Evolutionary conservation across 306 rosid species (phyloP).

Genomic region (Cucumis hystrix): DNA sequence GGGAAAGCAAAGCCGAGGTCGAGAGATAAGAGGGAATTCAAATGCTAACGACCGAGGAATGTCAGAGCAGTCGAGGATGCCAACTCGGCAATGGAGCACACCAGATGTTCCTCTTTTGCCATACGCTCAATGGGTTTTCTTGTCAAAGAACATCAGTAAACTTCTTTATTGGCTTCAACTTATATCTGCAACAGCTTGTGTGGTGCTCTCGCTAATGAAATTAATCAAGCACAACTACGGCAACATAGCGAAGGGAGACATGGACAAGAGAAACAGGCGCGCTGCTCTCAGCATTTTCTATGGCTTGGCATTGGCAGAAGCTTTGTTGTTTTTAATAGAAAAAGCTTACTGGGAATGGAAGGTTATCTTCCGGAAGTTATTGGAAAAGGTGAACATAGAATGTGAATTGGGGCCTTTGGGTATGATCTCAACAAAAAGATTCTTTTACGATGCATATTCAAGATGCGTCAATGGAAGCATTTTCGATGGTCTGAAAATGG

Average conservation of each 20-base stretch:
- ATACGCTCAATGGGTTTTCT: conserved; percentile 55
- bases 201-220: conserved; percentile 55
- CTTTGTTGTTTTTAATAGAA: conserved; percentile 65
- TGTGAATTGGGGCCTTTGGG: conserved; percentile 63
- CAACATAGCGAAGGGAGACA: conserved; percentile 57
- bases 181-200: conserved; percentile 73
- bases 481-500: conserved; percentile 94
- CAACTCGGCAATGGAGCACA: conserved; percentile 53
- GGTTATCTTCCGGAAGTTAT: conserved; percentile 39
- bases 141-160: conserved; percentile 57
- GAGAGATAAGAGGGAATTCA: conserved; percentile 16
- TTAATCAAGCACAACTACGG: conserved; percentile 61
- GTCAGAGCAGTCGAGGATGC: conserved; percentile 28
- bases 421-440: conserved; percentile 49
- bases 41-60: conserved; percentile 2
- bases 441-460: conserved; percentile 89
- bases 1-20: conserved; percentile 9
- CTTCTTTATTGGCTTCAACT: conserved; percentile 91
- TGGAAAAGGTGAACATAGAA: conserved; percentile 62
- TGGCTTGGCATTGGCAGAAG: conserved; percentile 76
- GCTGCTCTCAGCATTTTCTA: conserved; percentile 70
- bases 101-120: conserved; percentile 83
- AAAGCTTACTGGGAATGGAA: conserved; percentile 84
- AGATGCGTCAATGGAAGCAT: conserved; percentile 77
- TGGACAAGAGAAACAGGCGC: conserved; percentile 59